Evolutionary conservation across 2,329 filamentous ascomycete genomes (phyloP).

Genomic region (Pseudogymnoascus sp.): DNA sequence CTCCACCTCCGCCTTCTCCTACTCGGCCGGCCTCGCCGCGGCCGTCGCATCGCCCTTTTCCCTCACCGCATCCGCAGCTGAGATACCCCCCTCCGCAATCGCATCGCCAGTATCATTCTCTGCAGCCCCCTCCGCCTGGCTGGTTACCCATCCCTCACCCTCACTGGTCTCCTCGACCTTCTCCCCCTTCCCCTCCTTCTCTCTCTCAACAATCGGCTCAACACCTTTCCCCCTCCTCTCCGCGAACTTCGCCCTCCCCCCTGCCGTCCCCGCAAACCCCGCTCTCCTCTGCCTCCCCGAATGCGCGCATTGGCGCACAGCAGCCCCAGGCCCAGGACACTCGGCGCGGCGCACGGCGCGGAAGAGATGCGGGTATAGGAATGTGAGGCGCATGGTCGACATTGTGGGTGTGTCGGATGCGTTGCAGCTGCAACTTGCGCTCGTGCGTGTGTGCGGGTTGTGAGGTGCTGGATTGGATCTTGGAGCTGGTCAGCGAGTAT

Average conservation of each 20-base stretch:
- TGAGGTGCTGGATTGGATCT: constrained; percentile 4
- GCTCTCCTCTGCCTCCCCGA: constrained; percentile 24
- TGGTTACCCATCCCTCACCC: background rate
- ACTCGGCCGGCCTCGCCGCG: background rate
- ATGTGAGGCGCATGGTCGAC: constrained; percentile 56
- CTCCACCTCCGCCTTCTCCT: background rate
- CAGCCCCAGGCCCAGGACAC: constrained; percentile 33
- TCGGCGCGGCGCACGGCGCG: constrained; percentile 44
- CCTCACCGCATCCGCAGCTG: constrained; percentile 5
- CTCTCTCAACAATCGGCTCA: constrained; percentile 40
- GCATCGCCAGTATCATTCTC: constrained; percentile 15
- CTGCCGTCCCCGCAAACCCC: constrained; percentile 34
- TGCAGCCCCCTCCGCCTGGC: no score
- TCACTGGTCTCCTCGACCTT: constrained; percentile 12
- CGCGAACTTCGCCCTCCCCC: constrained; percentile 40
- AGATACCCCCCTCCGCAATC: constrained; percentile 12
- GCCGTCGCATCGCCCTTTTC: constrained; percentile 7
- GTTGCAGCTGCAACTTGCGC: background rate
- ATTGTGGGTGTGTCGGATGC: constrained; percentile 35
- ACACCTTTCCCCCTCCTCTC: constrained; percentile 55
- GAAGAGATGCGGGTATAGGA: constrained; percentile 63
- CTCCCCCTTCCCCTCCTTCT: constrained; percentile 23
- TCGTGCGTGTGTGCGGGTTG: background rate
- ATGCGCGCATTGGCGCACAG: constrained; percentile 24
- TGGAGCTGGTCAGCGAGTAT: background rate